Base-by-base conservation (phyloP, 2,329 filamentous ascomycete species). In the Colletotrichum orchidophilum region DNA sequence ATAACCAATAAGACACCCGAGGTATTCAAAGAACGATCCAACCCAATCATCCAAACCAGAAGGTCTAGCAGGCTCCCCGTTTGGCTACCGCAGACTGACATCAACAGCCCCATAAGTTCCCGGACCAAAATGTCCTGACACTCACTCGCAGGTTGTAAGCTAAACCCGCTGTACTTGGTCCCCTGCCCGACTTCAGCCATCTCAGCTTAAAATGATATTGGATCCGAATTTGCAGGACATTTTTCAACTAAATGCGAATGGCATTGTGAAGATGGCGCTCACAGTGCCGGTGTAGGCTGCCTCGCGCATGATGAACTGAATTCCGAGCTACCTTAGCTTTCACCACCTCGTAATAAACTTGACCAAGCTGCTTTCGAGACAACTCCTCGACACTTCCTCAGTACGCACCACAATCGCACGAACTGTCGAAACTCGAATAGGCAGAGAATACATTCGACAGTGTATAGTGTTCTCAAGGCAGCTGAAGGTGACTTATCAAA, bases 41-140 rank as follows among this genome's bases (percentile, higher is more conserved):
- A 55, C 60, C 70, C 70, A 72, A 70, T 70, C 66, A 65, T 72
- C 5, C 60, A 70, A 24, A 66, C 69, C 69, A 72, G 60, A 70
- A 60, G 70, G 50, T 35, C 6, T 27, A 52, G 13, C 18, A 62
- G 42, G 46, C 15, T 59, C 70, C 52, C 66, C 24, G 66, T 69
- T 65, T 35, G 55, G 49, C 26, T 55, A 65, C 70, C 60, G 24
- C 54, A 65, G 60, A 42, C 66, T 64, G 60, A 63, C 66, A 70
- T 61, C 54, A 55, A 52, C 31, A 29, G 49, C 54, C 60, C 66
- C 70, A 39, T 72, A 57, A 55, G 24, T 50, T 39, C 54, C 63
- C 70, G 70, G 70, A 72, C 60, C 70, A 72, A 70, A 70, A 61
- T 49, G 68, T 72, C 70, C 70, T 65, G 39, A 29, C n/a, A 12